Evolutionary conservation across 106 monocot genomes (phyloP).

Genomic region (Dendrobium nobile): DNA sequence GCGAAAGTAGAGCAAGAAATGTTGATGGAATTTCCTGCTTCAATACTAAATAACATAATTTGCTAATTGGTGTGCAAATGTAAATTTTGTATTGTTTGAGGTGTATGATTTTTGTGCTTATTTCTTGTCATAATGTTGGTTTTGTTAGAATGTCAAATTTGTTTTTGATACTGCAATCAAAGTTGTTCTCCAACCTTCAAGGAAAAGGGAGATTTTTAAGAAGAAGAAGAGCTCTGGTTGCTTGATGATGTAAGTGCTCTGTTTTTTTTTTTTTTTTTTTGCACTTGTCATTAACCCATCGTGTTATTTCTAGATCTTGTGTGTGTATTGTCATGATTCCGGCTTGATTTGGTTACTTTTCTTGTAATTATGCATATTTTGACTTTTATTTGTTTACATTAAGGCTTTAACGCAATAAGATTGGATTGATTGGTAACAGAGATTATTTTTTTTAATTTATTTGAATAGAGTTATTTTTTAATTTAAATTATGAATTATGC

Average conservation of each 20-base stretch:
- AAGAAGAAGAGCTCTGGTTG: conserved; percentile 51
- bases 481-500: too few species aligned
- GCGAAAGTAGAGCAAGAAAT: too few species aligned
- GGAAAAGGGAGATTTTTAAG: conserved; percentile 60
- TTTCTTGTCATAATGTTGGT: neutral
- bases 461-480: too few species aligned
- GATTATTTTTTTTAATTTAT: too few species aligned
- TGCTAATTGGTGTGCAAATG: too few species aligned
- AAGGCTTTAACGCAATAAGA: neutral
- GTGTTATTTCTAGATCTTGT: neutral
- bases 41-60: too few species aligned
- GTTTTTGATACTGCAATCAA: conserved; percentile 93
- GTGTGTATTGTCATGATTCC: neutral
- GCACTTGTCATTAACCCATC: neutral
- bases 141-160: conserved; percentile 67
- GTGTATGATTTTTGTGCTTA: neutral
- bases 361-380: neutral
- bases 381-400: neutral
- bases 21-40: too few species aligned
- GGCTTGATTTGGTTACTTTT: neutral
- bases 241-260: conserved; percentile 51
- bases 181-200: conserved; percentile 83
- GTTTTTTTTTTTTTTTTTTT: neutral
- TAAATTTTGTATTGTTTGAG: neutral
- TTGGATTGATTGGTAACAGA: neutral